phyloP scores from a whole-genome alignment of 805 yeast genomes.

The Suhomyces faveliae region DNA sequence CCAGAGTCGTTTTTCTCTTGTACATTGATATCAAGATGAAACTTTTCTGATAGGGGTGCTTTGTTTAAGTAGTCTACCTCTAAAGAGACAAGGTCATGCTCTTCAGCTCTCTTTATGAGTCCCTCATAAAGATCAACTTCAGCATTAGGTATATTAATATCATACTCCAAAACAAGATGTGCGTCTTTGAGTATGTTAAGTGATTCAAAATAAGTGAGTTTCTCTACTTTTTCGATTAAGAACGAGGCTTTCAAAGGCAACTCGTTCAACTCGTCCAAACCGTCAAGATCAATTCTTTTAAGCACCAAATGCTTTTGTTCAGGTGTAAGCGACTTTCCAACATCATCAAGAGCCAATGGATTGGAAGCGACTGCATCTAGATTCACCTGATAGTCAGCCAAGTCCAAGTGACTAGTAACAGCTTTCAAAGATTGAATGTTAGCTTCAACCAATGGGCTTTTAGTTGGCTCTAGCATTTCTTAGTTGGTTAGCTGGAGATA shows the following conservation, averaged over 20 bases:
- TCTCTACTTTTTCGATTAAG: constrained; percentile 40
- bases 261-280: constrained; percentile 25
- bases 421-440: neutral
- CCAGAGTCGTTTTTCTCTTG: neutral
- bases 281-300: constrained; percentile 24
- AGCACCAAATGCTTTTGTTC: constrained; percentile 27
- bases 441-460: neutral
- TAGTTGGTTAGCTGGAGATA: neutral
- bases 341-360: constrained; percentile 23
- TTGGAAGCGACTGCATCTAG: constrained; percentile 19
- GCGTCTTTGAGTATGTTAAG: constrained; percentile 38
- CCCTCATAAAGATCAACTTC: constrained; percentile 33
- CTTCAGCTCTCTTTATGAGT: constrained; percentile 11
- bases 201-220: constrained; percentile 37
- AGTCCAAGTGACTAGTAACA: constrained; percentile 6
- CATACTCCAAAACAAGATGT: constrained; percentile 42
- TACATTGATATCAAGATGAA: neutral
- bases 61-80: neutral
- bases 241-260: constrained; percentile 33
- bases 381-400: constrained; percentile 14
- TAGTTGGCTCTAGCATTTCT: neutral
- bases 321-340: constrained; percentile 23
- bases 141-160: constrained; percentile 44
- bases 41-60: neutral
- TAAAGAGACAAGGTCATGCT: neutral